These are phyloP conservation scores for Dentipellis fragilis DNA, from an alignment of 768 basidiomycete genomes.

Conservation along the genomic window DNA sequence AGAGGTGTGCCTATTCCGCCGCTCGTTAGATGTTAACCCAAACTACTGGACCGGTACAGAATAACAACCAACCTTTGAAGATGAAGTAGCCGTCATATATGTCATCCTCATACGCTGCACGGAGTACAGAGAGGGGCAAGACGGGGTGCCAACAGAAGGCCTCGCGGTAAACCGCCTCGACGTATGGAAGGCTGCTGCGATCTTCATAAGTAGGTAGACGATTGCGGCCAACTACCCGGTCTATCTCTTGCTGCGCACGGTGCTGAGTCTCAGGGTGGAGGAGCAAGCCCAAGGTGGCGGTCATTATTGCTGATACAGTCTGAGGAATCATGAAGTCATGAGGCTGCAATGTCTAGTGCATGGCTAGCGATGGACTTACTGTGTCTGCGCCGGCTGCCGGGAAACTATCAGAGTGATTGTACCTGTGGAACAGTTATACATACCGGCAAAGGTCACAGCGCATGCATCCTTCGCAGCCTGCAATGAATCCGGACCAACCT, in stretches of 20 bases:
- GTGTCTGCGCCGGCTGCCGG: not conserved
- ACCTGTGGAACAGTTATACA: not conserved
- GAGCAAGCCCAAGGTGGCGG: too few species aligned
- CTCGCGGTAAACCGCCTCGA: slow-evolving; percentile 7
- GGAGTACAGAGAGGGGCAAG: slow-evolving; percentile 1
- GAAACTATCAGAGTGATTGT: not conserved
- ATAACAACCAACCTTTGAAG: slow-evolving; percentile 5
- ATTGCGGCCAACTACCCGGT: not conserved
- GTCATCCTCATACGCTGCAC: slow-evolving; percentile 1
- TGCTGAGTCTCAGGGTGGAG: slow-evolving; percentile 5
- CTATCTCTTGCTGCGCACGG: slow-evolving; percentile 5
- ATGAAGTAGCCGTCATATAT: slow-evolving; percentile 6
- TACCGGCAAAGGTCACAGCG: not conserved
- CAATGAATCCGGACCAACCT: not conserved
- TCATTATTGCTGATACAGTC: too few species aligned
- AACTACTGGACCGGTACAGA: not conserved
- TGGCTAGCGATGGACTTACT: not conserved
- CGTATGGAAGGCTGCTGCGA: slow-evolving; percentile 1
- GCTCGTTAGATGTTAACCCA: not conserved
- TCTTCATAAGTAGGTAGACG: slow-evolving; percentile 6
- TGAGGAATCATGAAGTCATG: too few species aligned
- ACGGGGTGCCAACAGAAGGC: slow-evolving; percentile 2
- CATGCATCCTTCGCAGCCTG: not conserved
- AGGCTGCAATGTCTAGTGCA: too few species aligned
- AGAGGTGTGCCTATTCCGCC: not conserved